Percentiles rank a stretch among this genome's conserved stretches.
These are phyloP conservation scores for Meira miltonrushii DNA, from an alignment of 1,284 basidiomycete species.

Conservation along the genomic window DNA sequence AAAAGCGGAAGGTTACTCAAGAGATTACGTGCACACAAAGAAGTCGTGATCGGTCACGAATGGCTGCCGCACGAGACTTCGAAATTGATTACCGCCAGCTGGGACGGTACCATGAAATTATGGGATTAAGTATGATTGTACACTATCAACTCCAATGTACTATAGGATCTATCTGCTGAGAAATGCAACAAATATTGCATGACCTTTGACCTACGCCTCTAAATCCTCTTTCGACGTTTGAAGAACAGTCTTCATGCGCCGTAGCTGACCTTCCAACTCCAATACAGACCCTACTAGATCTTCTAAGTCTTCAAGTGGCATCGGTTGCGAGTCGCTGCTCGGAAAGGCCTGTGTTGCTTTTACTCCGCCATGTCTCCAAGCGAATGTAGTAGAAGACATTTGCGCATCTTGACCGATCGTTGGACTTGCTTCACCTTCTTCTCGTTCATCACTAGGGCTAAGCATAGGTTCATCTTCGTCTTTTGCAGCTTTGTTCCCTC, in stretches of 20 bases:
- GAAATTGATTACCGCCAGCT: conserved; percentile 90
- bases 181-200: too few species aligned
- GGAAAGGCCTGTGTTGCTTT: too few species aligned
- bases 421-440: conserved; percentile 10
- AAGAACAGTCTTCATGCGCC: conserved; percentile 4
- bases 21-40: conserved; percentile 77
- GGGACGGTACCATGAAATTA: conserved; percentile 94
- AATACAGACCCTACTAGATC: neutral
- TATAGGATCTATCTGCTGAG: too few species aligned
- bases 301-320: neutral
- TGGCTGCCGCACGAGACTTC: conserved; percentile 92
- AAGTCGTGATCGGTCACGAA: conserved; percentile 92
- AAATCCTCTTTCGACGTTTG: neutral
- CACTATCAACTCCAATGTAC: too few species aligned
- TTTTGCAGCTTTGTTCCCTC: neutral
- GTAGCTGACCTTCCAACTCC: neutral
- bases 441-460: neutral
- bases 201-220: neutral
- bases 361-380: conserved; percentile 1
- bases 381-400: neutral
- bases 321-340: neutral
- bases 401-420: neutral
- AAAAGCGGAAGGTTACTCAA: conserved; percentile 89
- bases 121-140: conserved; percentile 58
- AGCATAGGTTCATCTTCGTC: neutral